These are phyloP conservation scores for Coriaria nepalensis DNA, from an alignment of 306 rosid genomes.

Conservation along the genomic window DNA sequence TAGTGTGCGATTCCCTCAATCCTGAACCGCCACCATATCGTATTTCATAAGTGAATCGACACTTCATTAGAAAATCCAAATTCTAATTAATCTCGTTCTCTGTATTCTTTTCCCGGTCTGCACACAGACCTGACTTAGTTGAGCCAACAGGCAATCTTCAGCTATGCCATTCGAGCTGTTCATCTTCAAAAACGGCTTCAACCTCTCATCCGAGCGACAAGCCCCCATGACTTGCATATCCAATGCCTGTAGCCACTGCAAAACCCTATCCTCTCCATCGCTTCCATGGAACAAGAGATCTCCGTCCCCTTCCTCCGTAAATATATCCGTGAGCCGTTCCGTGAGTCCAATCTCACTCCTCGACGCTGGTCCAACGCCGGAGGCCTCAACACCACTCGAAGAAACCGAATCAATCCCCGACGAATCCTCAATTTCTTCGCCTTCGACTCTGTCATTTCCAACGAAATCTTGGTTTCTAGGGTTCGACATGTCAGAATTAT, in stretches of 20 bases:
- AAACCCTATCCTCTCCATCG: conserved; percentile 47
- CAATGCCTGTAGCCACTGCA: conserved; percentile 86
- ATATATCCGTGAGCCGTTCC: conserved; percentile 64
- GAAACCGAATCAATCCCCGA: conserved; percentile 22
- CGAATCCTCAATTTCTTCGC: conserved; percentile 32
- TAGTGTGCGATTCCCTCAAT: background rate
- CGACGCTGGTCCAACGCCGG: conserved; percentile 22
- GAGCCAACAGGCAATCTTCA: conserved; percentile 79
- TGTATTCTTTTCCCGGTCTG: background rate
- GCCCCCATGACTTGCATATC: conserved; percentile 91
- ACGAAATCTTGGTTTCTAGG: conserved; percentile 32
- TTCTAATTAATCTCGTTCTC: background rate
- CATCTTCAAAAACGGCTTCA: conserved; percentile 85
- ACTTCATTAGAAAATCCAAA: too few species aligned
- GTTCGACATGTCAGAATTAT: conserved; percentile 31
- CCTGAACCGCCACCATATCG: background rate
- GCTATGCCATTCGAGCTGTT: conserved; percentile 53
- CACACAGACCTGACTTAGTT: conserved; percentile 63
- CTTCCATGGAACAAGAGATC: conserved; percentile 79
- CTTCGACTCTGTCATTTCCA: conserved; percentile 12
- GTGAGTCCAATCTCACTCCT: conserved; percentile 48
- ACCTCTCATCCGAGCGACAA: conserved; percentile 78
- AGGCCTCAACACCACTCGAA: conserved; percentile 19
- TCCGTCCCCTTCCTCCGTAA: conserved; percentile 58
- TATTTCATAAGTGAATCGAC: too few species aligned